Evolutionary conservation across 805 yeast genomes (phyloP).

Genomic region (Candida ascalaphidarum): DNA sequence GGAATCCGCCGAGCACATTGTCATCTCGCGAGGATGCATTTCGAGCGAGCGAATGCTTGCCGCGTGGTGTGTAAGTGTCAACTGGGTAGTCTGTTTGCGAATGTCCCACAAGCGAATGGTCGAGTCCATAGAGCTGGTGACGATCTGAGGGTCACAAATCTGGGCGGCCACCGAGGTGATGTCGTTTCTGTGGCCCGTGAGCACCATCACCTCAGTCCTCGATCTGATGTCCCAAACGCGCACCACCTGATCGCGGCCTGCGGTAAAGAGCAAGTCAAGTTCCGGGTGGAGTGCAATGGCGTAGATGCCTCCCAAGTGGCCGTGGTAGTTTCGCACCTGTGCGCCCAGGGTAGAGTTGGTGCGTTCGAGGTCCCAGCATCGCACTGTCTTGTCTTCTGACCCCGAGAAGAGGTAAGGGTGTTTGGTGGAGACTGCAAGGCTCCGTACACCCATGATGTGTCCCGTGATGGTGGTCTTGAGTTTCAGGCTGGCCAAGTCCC

Average conservation of each 20-base stretch:
- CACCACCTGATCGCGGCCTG: slow-evolving; percentile 80
- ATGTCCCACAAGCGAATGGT: slow-evolving; percentile 89
- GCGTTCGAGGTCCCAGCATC: slow-evolving; percentile 94
- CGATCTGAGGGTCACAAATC: slow-evolving; percentile 74
- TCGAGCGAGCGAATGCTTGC: slow-evolving; percentile 72
- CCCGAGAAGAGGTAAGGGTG: slow-evolving; percentile 89
- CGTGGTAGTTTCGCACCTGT: slow-evolving; percentile 78
- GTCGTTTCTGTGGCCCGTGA: slow-evolving; percentile 76
- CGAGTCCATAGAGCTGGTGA: slow-evolving; percentile 77
- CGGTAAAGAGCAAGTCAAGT: slow-evolving; percentile 73
- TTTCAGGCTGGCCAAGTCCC: slow-evolving; percentile 75
- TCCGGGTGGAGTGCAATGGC: slow-evolving; percentile 83
- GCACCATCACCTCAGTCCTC: slow-evolving; percentile 60
- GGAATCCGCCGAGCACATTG: slow-evolving; percentile 75
- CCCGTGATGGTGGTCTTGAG: slow-evolving; percentile 77
- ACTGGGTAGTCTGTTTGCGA: slow-evolving; percentile 62
- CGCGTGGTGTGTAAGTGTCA: slow-evolving; percentile 77
- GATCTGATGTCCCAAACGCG: slow-evolving; percentile 93
- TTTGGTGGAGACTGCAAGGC: slow-evolving; percentile 59
- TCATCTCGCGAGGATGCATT: slow-evolving; percentile 58
- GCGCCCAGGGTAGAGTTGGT: slow-evolving; percentile 49
- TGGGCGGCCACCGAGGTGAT: slow-evolving; percentile 63
- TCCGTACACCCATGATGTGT: slow-evolving; percentile 83
- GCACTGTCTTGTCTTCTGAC: slow-evolving; percentile 86
- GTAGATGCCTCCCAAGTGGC: slow-evolving; percentile 87